These are phyloP conservation scores for Aspergillus quadrilineatus DNA, from an alignment of 2,329 filamentous ascomycete species.

Conservation along the genomic window DNA sequence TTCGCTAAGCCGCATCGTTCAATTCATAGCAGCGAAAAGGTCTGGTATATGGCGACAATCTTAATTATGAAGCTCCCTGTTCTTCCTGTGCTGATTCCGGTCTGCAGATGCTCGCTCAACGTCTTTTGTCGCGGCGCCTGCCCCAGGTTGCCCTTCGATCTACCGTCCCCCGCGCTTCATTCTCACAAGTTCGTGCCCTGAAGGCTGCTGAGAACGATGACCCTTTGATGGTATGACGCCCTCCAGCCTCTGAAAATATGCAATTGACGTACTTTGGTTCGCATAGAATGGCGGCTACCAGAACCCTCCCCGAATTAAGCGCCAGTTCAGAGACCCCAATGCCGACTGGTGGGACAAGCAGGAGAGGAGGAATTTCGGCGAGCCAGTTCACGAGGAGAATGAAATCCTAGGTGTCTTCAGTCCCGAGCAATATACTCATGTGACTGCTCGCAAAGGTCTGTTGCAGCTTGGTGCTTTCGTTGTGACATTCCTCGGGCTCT, in stretches of 20 bases:
- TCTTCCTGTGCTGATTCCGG: slow-evolving; percentile 23
- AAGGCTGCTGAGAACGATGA: slow-evolving; percentile 43
- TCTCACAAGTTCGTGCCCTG: slow-evolving; percentile 42
- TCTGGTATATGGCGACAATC: slow-evolving; percentile 17
- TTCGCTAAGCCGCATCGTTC: slow-evolving; percentile 18
- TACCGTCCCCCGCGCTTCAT: slow-evolving; percentile 41
- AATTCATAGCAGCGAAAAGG: slow-evolving; percentile 26
- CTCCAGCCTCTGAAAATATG: not conserved
- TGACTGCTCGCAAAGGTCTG: slow-evolving; percentile 67
- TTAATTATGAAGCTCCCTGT: not conserved
- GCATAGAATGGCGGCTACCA: slow-evolving; percentile 48
- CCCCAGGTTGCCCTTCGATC: slow-evolving; percentile 39
- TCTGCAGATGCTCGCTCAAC: slow-evolving; percentile 47
- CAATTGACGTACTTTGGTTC: slow-evolving; percentile 20
- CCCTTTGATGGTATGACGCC: slow-evolving; percentile 43
- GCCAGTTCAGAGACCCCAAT: slow-evolving; percentile 88
- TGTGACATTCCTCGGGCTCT: slow-evolving; percentile 61
- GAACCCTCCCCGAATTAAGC: slow-evolving; percentile 66
- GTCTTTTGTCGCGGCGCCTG: slow-evolving; percentile 44
- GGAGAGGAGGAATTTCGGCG: slow-evolving; percentile 93
- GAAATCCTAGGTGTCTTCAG: slow-evolving; percentile 89
- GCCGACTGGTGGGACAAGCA: slow-evolving; percentile 97
- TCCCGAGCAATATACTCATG: slow-evolving; percentile 84
- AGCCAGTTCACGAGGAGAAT: slow-evolving; percentile 94
- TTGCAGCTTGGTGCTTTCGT: slow-evolving; percentile 69